phyloP scores from a whole-genome alignment of 257 asterid genomes.

The Salvia rosmarinus region DNA sequence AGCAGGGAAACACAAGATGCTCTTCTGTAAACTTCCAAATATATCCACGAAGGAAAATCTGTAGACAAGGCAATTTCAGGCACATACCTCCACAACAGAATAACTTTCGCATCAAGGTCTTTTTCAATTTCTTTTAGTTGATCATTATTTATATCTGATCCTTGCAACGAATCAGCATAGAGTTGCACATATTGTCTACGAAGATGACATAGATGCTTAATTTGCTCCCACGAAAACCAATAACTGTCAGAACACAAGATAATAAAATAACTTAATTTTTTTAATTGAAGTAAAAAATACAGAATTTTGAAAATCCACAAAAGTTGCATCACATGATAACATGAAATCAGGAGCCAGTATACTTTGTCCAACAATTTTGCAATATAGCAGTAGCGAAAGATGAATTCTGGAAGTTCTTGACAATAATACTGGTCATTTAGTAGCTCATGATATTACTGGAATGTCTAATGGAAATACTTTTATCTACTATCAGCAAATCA shows the following conservation, averaged over 20 bases:
- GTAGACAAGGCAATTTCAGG: conserved; percentile 18
- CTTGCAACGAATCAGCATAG: conserved; percentile 85
- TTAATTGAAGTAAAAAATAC: background rate
- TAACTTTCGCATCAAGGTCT: conserved; percentile 92
- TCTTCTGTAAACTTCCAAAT: conserved; percentile 17
- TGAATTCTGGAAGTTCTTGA: background rate
- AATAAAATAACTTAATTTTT: conserved; percentile 17
- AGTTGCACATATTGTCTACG: conserved; percentile 89
- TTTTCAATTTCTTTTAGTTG: conserved; percentile 75
- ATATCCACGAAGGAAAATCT: conserved; percentile 4
- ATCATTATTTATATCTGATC: conserved; percentile 49
- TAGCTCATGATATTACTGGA: conserved; percentile 21
- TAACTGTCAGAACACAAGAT: conserved; percentile 57
- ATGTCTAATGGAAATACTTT: background rate
- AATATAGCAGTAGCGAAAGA: conserved; percentile 22
- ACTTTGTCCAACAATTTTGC: conserved; percentile 7
- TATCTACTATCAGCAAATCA: conserved; percentile 2
- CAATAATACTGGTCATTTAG: conserved; percentile 10
- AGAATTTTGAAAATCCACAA: conserved; percentile 16
- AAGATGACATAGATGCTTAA: conserved; percentile 75
- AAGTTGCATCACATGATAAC: conserved; percentile 15
- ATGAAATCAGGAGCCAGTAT: conserved; percentile 9
- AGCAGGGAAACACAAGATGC: conserved; percentile 26
- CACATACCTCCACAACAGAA: conserved; percentile 89
- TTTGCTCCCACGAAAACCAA: conserved; percentile 90